Evolutionary conservation across 345 rosid genomes (phyloP), one percentile per base, ranked within the genome.

Genomic region (Hibiscus trionum): DNA sequence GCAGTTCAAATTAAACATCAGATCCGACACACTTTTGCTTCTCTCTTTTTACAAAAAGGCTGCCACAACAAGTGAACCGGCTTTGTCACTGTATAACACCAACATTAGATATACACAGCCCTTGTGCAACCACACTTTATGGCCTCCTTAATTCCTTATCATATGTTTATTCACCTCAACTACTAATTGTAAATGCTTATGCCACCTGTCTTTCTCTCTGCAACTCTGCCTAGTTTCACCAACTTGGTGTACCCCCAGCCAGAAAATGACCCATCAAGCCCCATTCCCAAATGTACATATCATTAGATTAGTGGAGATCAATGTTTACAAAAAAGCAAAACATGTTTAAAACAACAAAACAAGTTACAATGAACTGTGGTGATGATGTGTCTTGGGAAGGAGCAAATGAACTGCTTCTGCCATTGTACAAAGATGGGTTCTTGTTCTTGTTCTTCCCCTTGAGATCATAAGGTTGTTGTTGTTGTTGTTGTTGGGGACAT

Each of bases 381-480:
- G 53, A 3, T 49, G 53, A 3, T 49, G 16, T 42, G 66, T 65
- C 27, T 53, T 63, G 70, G n/a, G 68, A 42, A 44, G 16, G 53
- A 56, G 79, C 70, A 72, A 3, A 47, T 62, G 84, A 81, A 71
- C 66, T 77, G 50, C 37, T 72, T 24, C 77, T 72, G 31, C 76
- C 76, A 37, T 76, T 80, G 72, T 56, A 27, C 75, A 46, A 57
- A 52, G 73, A 70, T 55, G 78, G 59, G 17, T 72, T 59, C 12
- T 57, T 69, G 17, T 72, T 59, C 12, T 57, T 69, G 26, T 74
- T 59, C 12, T 56, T 69, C 15, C 76, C 77, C n/a, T 61, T 75
- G 65, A 78, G 72, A 12, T 15, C 44, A 39, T 39, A 39, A 39
- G 44, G 53, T 49, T 14, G 52, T 15, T 72, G 70, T 47, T 58